These are phyloP conservation scores for Citrus cavaleriei DNA, from an alignment of 345 rosid species.

Conservation along the genomic window DNA sequence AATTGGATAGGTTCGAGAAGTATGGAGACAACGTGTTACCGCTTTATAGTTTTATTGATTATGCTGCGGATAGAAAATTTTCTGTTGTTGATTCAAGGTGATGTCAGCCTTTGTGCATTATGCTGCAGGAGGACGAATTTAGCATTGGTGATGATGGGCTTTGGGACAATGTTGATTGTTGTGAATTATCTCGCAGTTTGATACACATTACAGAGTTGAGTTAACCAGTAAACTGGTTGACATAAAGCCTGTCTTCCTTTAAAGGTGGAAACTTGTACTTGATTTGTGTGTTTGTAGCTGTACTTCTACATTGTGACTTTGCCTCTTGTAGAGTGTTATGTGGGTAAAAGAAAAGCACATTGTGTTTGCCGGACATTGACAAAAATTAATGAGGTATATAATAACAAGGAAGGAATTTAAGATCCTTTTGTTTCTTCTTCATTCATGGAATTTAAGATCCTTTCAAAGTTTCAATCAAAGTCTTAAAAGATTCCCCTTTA, in stretches of 20 bases:
- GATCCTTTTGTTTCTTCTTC: neutral
- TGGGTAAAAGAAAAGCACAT: neutral
- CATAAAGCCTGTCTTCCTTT: neutral
- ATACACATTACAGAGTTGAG: neutral
- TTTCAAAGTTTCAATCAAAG: no score
- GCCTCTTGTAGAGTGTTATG: neutral
- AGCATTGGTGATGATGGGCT: neutral
- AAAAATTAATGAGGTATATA: no score
- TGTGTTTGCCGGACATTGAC: neutral
- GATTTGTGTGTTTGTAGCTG: neutral
- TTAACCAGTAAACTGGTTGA: neutral
- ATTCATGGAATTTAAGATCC: neutral
- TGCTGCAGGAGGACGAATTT: neutral
- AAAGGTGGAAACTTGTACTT: neutral
- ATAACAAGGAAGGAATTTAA: neutral
- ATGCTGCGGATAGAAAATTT: conserved; percentile 66
- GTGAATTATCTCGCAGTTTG: neutral
- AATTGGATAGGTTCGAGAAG: conserved; percentile 58
- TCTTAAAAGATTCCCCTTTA: no score
- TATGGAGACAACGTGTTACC: conserved; percentile 60
- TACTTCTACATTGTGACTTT: neutral
- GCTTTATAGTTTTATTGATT: conserved; percentile 81
- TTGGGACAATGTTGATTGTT: neutral
- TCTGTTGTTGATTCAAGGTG: conserved; percentile 20
- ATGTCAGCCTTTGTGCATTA: neutral